Evolutionary conservation across 1,139 yeast species (phyloP).

Genomic region (Zygotorulaspora mrakii): DNA sequence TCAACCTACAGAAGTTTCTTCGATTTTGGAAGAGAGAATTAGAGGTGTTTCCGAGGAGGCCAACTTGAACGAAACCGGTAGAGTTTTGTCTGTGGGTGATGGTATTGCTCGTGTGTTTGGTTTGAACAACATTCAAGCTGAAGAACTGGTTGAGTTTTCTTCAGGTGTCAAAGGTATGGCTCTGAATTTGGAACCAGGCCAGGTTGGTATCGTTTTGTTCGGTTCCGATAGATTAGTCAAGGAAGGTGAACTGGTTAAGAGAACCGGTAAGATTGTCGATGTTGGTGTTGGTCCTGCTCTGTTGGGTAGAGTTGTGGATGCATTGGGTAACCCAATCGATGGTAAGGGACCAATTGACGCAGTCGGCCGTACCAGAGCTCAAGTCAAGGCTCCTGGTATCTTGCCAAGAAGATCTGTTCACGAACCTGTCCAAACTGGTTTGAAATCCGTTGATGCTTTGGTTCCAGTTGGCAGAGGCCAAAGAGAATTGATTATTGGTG

Average conservation of each 20-base stretch:
- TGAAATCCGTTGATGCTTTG: constrained; percentile 97
- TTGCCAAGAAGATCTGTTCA: constrained; percentile 97
- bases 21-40: constrained; percentile 98
- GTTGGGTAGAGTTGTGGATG: constrained; percentile 99
- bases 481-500: constrained; percentile 99
- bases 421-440: constrained; percentile 99
- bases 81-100: constrained; percentile 99
- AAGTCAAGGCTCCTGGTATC: constrained; percentile 99
- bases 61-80: constrained; percentile 98
- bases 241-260: constrained; percentile 99
- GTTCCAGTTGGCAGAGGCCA: constrained; percentile 99
- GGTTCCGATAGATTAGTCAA: constrained; percentile 98
- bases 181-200: constrained; percentile 99
- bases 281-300: constrained; percentile 98
- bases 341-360: constrained; percentile 98
- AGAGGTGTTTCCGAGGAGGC: constrained; percentile 98
- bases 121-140: constrained; percentile 99
- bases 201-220: constrained; percentile 99
- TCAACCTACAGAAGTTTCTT: constrained; percentile 98
- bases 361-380: constrained; percentile 86
- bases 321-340: constrained; percentile 98
- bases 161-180: constrained; percentile 99
- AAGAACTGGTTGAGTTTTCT: constrained; percentile 98
- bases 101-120: constrained; percentile 99
- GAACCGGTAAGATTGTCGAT: constrained; percentile 99